phyloP scores from a whole-genome alignment of 2,329 filamentous ascomycete species.

The Incumbomyces lentus region DNA sequence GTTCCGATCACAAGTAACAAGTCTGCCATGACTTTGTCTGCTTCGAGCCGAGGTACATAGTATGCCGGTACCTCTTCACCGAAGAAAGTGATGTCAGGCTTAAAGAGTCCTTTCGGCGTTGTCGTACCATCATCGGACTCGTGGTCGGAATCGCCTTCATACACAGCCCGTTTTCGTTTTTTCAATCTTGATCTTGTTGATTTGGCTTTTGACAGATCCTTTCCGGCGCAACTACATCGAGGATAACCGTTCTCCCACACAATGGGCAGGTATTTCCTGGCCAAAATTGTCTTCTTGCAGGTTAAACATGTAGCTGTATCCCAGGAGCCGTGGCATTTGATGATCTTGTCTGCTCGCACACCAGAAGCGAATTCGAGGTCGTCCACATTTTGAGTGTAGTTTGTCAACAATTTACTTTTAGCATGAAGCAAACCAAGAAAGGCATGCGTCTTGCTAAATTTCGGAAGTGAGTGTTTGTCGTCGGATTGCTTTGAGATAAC shows the following conservation, averaged over 20 bases:
- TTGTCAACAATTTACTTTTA: slow-evolving; percentile 80
- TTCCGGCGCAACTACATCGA: slow-evolving; percentile 43
- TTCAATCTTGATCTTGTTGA: slow-evolving; percentile 24
- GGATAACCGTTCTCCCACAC: slow-evolving; percentile 69
- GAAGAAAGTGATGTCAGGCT: slow-evolving; percentile 96
- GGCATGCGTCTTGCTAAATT: slow-evolving; percentile 82
- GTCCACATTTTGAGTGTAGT: slow-evolving; percentile 98
- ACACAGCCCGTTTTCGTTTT: slow-evolving; percentile 13
- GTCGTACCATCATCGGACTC: slow-evolving; percentile 55
- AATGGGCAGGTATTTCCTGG: slow-evolving; percentile 68
- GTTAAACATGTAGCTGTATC: slow-evolving; percentile 81
- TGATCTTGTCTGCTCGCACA: slow-evolving; percentile 66
- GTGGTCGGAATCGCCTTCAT: slow-evolving; percentile 47
- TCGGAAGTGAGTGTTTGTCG: slow-evolving; percentile 39
- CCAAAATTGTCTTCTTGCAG: slow-evolving; percentile 63
- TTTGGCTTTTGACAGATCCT: slow-evolving; percentile 2
- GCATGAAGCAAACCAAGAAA: slow-evolving; percentile 87
- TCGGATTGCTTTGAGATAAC: slow-evolving; percentile 14
- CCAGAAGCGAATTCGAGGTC: slow-evolving; percentile 85
- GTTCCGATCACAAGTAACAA: slow-evolving; percentile 94
- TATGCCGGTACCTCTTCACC: slow-evolving; percentile 77
- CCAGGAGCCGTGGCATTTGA: slow-evolving; percentile 95
- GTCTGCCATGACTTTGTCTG: slow-evolving; percentile 71
- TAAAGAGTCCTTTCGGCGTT: slow-evolving; percentile 26
- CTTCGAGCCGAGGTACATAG: slow-evolving; percentile 69